Base-by-base conservation (phyloP, 805 yeast species). In the Yamadazyma ubonensis region DNA sequence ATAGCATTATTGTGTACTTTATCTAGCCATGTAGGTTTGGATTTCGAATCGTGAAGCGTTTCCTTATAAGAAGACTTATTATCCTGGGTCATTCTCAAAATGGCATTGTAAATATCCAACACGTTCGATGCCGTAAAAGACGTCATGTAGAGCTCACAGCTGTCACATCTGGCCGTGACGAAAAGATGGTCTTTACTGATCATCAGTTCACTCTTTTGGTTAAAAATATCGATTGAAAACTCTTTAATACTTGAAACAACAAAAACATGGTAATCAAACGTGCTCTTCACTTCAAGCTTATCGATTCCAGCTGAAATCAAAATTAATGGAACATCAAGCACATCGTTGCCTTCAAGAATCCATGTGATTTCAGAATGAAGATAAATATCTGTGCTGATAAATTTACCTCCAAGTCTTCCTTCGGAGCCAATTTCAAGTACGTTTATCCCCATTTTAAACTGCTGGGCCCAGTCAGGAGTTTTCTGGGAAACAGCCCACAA, bases 231-330 rank as follows among this genome's bases (percentile, higher is more conserved):
- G 11, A 83, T 59, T 9, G 71, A 63, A 18, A 79, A 63, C 1
- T 65, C 62, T 5, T 67, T 59, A 15, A 83, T 57, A 11, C 71
- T 70, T 2, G 80, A 76, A 33, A 91, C 75, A 23, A 86, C 74
- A 57, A 93, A 89, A 12, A 86, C 78, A 55, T 91, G 96, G 57
- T 80, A 88, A 56, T 93, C 98, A 51, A 91, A 79, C 0, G 89
- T 80, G 4, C 81, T 63, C 52, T 83, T 84, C 2, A 76, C 51
- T 19, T 80, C 78, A 15, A 86, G 50, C 3, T 70, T 63, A 2
- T 67, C 78, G 22, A 88, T 55, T 0, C 83, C 80, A 3, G 78
- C 66, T 0, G 83, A 70, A 2, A 84, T 55, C 16, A 80, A 71
- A 2, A 91, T 81, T 42, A 86, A 58, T 0, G 98, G 97, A 7